phyloP scores from a whole-genome alignment of 2,329 filamentous ascomycete genomes.

The Escovopsis sp. region DNA sequence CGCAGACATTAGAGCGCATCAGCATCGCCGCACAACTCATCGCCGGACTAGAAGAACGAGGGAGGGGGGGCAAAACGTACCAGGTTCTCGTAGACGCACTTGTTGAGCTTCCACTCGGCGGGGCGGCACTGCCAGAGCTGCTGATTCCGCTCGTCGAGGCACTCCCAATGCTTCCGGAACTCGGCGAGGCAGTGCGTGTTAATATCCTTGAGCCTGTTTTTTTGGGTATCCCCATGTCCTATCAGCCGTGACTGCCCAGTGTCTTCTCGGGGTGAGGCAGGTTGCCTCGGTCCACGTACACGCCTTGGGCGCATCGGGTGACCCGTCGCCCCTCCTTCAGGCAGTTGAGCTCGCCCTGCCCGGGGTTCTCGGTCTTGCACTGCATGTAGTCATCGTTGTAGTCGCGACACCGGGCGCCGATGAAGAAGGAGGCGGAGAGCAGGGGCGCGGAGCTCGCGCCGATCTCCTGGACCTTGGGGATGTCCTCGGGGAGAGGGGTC shows the following conservation, averaged over 20 bases:
- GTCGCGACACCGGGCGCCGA: slow-evolving; percentile 81
- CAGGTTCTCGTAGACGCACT: slow-evolving; percentile 90
- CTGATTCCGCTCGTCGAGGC: slow-evolving; percentile 94
- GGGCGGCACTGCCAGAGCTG: slow-evolving; percentile 91
- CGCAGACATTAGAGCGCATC: slow-evolving; percentile 1
- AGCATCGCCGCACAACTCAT: not conserved
- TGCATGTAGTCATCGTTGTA: slow-evolving; percentile 99
- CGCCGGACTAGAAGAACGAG: not conserved
- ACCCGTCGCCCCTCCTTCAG: slow-evolving; percentile 94
- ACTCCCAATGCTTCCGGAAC: slow-evolving; percentile 90
- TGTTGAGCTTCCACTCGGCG: slow-evolving; percentile 79
- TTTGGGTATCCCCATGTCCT: not conserved
- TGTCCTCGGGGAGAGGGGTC: slow-evolving; percentile 80
- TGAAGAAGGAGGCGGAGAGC: slow-evolving; percentile 87
- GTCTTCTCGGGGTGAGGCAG: not conserved
- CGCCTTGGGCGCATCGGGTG: slow-evolving; percentile 87
- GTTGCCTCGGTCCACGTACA: slow-evolving; percentile 46
- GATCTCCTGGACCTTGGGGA: slow-evolving; percentile 88
- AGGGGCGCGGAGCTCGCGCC: slow-evolving; percentile 87
- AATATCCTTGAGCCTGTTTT: slow-evolving; percentile 70
- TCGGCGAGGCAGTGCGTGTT: slow-evolving; percentile 86
- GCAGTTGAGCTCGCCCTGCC: slow-evolving; percentile 84
- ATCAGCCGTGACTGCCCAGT: not conserved
- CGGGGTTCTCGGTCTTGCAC: slow-evolving; percentile 91
- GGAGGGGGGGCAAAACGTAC: slow-evolving; percentile 38